Base-by-base conservation (phyloP, 2,329 filamentous ascomycete genomes). In the Grosmannia penicillata region DNA sequence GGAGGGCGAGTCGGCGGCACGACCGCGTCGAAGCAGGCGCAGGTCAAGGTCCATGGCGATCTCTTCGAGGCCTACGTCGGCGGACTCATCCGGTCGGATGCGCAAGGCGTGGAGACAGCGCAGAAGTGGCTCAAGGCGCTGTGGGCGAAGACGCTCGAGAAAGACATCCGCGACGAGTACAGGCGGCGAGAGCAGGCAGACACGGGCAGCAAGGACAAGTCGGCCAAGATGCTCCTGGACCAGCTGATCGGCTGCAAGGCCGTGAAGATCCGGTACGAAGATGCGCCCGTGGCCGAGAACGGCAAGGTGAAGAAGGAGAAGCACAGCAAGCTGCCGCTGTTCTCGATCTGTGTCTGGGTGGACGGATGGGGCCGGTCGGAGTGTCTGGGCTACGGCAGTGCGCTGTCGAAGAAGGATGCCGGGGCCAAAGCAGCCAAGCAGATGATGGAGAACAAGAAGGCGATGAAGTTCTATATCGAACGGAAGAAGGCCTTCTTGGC, bases 61-160 rank as follows among this genome's bases (percentile, higher is more conserved):
- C 69, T 95, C 15, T 93, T 95, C 49, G 89, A 96, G 55, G 82
- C 89, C 0, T 95, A 93, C 49, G 73, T 93, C 14, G 87, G 82
- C 8, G 87, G 81, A 4, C 59, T 87, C 6, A 70, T 93, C 25
- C 60, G 84, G 3, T 76, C 78, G 1, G 72, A 85, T 48, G 66
- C 74, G 0, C 56, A 61, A 4, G 86, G 87, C 1, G 69, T 80
- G 33, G 45, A 56, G 8, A 66, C 64, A 2, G 77, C 71, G 2
- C 68, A 78, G 37, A 54, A 66, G 13, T 96, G 86, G 85, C 60
- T 95, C 33, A 78, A 73, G 36, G 60, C 67, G 8, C 61, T 95
- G 1, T 95, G 86, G 85, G 69, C 70, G 4, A 72, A 66, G 33
- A 74, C 71, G 5, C 58, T 93, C 27, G 53, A 61, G 22, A 58